Evolutionary conservation across 495 filamentous ascomycete species (phyloP), one percentile per base, ranked within the genome.

Genomic region (Thozetella sp.): DNA sequence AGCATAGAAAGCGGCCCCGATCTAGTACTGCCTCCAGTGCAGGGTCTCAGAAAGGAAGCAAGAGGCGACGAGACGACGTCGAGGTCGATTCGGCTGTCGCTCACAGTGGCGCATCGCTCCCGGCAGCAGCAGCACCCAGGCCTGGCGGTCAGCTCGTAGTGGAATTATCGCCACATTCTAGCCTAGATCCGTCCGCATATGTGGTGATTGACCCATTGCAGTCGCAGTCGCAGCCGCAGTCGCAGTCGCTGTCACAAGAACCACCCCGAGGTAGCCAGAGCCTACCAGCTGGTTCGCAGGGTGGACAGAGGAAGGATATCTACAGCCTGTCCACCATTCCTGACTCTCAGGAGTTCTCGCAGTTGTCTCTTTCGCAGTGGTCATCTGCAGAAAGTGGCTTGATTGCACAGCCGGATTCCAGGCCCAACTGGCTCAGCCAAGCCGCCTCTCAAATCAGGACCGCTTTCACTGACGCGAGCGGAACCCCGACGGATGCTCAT

Each of bases 291-390:
- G n/a, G n/a, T n/a, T n/a, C n/a, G n/a, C n/a, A n/a, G n/a, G n/a
- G n/a, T n/a, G n/a, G n/a, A n/a, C n/a, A n/a, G 22, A 30, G 20
- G 30, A 53, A 25, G 12, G 40, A 17, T 13, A 22, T 4, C 1
- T 57, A 40, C 51, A 66, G 65, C 53, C 64, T 61, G 56, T 57
- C 55, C 3, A 68, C 66, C 1, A 72, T 74, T 6, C 68, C 68
- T 0, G 72, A 74, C 27, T 74, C 72, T 0, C 72, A 74, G 52
- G 69, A 56, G 13, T 26, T 37, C 3, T 52, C 58, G 10, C 52
- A 67, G 17, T 56, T 59, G 2, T 24, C 61, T 13, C 57, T 46
- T 12, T 69, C 64, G 12, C 48, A 57, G 20, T 58, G 55, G 4
- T 19, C 56, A 1, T 43, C 22, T 22, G 17, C 23, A 37, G 30